Base-by-base conservation (phyloP, 805 yeast species). In the Wickerhamomyces silvicola region DNA sequence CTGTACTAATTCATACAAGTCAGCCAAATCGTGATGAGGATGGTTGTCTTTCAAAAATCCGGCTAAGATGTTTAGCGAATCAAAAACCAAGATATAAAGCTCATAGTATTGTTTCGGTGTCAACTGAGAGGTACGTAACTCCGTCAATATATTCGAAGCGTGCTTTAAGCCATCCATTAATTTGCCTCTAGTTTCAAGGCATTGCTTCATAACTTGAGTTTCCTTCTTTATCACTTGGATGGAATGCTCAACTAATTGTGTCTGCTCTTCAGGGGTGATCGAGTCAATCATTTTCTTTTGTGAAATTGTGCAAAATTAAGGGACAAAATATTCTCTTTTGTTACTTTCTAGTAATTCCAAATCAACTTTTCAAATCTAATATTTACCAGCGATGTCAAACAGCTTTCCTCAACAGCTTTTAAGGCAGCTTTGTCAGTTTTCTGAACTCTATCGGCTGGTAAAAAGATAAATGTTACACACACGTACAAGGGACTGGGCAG, bases 31-130 rank as follows among this genome's bases (percentile, higher is more conserved):
- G 46, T 76, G 76, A 33, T 70, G 68, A 10, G 79, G 76, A 50
- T 85, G 88, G 35, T 72, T 72, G 18, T 75, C 82, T 33, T 70
- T 67, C 39, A 92, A 60, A 48, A 77, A 82, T 6, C 64, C 60
- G 1, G 87, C 72, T 22, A 92, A 64, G 24, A 70, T 59, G 22
- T 81, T 80, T 52, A 92, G 62, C 0, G 94, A 81, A 57, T 92
- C 97, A 48, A 78, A 88, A 2, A 82, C 79, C 28, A 81, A 66
- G 41, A 83, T 81, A 60, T 90, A 92, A 27, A 92, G 61, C 57
- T 88, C 97, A 56, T 92, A 92, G 66, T 92, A 92, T 56, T 84
- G 88, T 53, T 87, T 87, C 1, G 98, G 97, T 3, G 85, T 69
- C 37, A 86, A 64, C 28, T 67, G 65, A 30, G 80, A 75, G 4